Percentiles rank a stretch among this genome's conserved stretches.
Evolutionary conservation across 495 filamentous ascomycete species (phyloP).

Genomic region (Sabuloglossum arenarium): DNA sequence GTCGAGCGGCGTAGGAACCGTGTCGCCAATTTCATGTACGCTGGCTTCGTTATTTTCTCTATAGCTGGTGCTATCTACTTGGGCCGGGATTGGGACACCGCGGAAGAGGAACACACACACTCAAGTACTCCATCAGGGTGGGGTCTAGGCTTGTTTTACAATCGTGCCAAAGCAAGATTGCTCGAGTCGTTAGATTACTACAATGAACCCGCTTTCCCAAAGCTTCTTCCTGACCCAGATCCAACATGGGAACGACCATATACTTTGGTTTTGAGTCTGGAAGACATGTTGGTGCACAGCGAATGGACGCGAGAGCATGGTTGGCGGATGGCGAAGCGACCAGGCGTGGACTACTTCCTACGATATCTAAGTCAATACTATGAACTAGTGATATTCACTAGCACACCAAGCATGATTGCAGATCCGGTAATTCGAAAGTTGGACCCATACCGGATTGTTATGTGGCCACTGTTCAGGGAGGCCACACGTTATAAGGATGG

Average conservation of each 20-base stretch:
- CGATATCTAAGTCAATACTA: conserved; percentile 94
- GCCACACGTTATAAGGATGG: conserved; percentile 89
- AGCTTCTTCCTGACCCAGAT: conserved; percentile 77
- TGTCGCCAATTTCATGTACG: conserved; percentile 47
- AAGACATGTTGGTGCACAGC: conserved; percentile 83
- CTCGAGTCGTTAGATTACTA: conserved; percentile 68
- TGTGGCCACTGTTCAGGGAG: conserved; percentile 87
- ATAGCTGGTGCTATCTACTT: conserved; percentile 40
- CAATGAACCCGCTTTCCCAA: conserved; percentile 86
- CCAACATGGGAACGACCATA: conserved; percentile 68
- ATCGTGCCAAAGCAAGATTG: conserved; percentile 52
- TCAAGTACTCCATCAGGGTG: conserved; percentile 51
- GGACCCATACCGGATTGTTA: conserved; percentile 88
- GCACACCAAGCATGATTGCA: conserved; percentile 53
- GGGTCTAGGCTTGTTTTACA: conserved; percentile 55
- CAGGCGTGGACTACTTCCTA: conserved; percentile 91
- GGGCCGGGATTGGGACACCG: conserved; percentile 69
- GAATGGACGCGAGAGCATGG: conserved; percentile 88
- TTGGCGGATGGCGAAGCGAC: conserved; percentile 88
- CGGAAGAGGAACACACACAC: conserved; percentile 42
- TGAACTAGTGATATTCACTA: conserved; percentile 90
- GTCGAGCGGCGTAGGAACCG: conserved; percentile 56
- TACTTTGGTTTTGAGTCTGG: conserved; percentile 77
- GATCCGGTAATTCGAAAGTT: conserved; percentile 82
- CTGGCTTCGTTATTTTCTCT: conserved; percentile 25